phyloP scores from a whole-genome alignment of 495 filamentous ascomycete species.

The Trichoderma gamsii region DNA sequence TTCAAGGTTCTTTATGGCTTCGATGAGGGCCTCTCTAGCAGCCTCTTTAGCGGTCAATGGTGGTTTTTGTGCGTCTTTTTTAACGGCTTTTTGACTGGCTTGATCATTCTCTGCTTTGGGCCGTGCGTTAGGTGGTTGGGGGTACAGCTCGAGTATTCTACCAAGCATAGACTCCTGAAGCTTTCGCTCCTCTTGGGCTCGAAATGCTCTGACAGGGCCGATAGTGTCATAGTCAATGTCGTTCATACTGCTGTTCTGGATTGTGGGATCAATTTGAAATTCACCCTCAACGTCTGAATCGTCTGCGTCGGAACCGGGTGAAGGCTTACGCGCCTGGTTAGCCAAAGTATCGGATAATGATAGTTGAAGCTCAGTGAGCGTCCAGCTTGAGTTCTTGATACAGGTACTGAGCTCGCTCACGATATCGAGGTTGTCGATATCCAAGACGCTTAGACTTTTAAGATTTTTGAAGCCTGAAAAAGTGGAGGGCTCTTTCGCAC shows the following conservation, averaged over 20 bases:
- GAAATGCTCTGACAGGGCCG: slow-evolving; percentile 33
- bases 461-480: slow-evolving; percentile 52
- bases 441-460: slow-evolving; percentile 47
- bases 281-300: slow-evolving; percentile 50
- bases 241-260: slow-evolving; percentile 7
- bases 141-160: slow-evolving; percentile 40
- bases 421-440: slow-evolving; percentile 52
- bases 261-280: slow-evolving; percentile 27
- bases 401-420: slow-evolving; percentile 49
- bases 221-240: slow-evolving; percentile 27
- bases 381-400: slow-evolving; percentile 43
- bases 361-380: slow-evolving; percentile 47
- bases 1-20: slow-evolving; percentile 29
- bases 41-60: not conserved
- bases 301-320: slow-evolving; percentile 40
- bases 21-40: slow-evolving; percentile 35
- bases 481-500: slow-evolving; percentile 36
- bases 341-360: slow-evolving; percentile 52
- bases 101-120: slow-evolving; percentile 22
- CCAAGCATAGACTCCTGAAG: slow-evolving; percentile 50
- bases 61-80: slow-evolving; percentile 24
- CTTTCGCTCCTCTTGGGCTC: slow-evolving; percentile 44
- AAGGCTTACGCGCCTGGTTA: slow-evolving; percentile 45
- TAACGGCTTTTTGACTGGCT: slow-evolving; percentile 19
- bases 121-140: not conserved